Base-by-base conservation (phyloP, 208 protist species). In the Wallacemonas sp. region DNA sequence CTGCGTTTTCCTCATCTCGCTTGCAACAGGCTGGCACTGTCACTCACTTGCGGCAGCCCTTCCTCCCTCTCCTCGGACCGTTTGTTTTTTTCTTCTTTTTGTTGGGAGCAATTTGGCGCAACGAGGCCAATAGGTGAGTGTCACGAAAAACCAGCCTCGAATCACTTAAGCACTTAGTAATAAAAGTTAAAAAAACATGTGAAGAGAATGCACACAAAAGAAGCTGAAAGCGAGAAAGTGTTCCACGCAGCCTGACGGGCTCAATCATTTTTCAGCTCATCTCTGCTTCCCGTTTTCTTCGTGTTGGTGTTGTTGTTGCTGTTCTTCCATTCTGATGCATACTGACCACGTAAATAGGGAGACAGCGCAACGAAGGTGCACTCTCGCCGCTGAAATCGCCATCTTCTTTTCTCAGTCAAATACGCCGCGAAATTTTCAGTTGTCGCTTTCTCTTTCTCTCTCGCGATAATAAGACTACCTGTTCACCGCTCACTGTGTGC, bases 261-360 rank as follows among this genome's bases (percentile, higher is more conserved):
- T n/a, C n/a, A n/a, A n/a, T n/a, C n/a, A n/a, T n/a, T n/a, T n/a
- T n/a, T n/a, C n/a, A n/a, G n/a, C n/a, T n/a, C n/a, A n/a, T n/a
- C n/a, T n/a, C n/a, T n/a, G n/a, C 57, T 59, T 65, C 50, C 26
- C 12, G 21, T 64, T 63, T 76, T 72, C 58, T 44, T 62, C 1
- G 21, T 34, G 21, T 69, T 66, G 29, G 29, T 29, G 22, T 30
- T 27, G 55, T 39, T 36, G 22, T 15, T 15, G 42, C 12, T 39
- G 17, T 32, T 41, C 46, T n/a, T 17, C 32, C 13, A 17, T 50
- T 46, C 17, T 52, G 8, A 39, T 39, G 36, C 36, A 39, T 8
- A 39, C 12, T 39, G 30, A n/a, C n/a, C n/a, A n/a, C n/a, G n/a
- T n/a, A n/a, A n/a, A n/a, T n/a, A n/a, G n/a, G n/a, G n/a, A n/a